These are phyloP conservation scores for Pelargonium australe DNA, from an alignment of 441 rosid species.

Conservation along the genomic window DNA sequence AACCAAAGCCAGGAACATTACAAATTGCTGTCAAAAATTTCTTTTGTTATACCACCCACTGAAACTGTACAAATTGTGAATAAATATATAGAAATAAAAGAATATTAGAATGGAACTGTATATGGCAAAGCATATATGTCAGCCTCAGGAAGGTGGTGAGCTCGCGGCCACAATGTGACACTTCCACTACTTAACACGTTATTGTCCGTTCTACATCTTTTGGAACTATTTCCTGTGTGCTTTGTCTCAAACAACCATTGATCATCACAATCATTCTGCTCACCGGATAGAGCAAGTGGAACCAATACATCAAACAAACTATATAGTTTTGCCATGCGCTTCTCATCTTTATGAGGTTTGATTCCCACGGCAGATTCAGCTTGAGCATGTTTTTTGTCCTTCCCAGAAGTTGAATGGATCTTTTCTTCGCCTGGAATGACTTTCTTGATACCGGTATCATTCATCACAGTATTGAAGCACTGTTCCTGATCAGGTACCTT, in stretches of 20 bases:
- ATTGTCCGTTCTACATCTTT: constrained; percentile 18
- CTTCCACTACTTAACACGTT: constrained; percentile 5
- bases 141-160: constrained; percentile 31
- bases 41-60: not conserved
- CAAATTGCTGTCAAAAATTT: not conserved
- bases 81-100: too few relatives aligned
- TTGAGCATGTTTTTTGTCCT: not conserved
- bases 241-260: constrained; percentile 35
- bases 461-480: not conserved
- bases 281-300: constrained; percentile 21
- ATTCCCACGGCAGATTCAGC: not conserved
- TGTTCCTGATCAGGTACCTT: not conserved
- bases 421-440: not conserved
- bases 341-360: not conserved
- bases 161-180: constrained; percentile 29
- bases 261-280: constrained; percentile 18
- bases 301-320: constrained; percentile 32
- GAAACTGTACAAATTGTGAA: constrained; percentile 2
- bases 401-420: not conserved
- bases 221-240: constrained; percentile 11
- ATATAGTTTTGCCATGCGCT: constrained; percentile 16
- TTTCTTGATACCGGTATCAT: not conserved
- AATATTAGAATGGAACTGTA: constrained; percentile 44
- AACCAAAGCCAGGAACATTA: not conserved
- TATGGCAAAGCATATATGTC: constrained; percentile 57